These are phyloP conservation scores for Mallotus repandus DNA, from an alignment of 441 rosid genomes.

Conservation along the genomic window DNA sequence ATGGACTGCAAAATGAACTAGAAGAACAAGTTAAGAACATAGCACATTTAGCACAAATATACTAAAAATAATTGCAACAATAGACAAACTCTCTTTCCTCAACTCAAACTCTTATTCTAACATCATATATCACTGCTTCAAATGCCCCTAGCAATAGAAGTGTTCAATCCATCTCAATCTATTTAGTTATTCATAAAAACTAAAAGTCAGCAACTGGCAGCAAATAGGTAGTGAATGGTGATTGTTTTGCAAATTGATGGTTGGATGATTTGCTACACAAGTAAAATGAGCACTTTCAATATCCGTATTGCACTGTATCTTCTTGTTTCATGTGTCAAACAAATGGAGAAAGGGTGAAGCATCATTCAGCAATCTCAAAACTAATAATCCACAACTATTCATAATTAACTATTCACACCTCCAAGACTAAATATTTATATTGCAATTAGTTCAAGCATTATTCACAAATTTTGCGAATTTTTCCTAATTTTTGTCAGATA, in stretches of 20 bases:
- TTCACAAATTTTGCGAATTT: neutral
- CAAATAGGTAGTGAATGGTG: neutral
- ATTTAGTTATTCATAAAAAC: no score
- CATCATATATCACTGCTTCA: neutral
- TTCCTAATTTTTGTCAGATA: neutral
- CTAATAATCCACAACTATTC: neutral
- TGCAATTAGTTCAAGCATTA: neutral
- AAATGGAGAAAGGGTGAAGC: neutral
- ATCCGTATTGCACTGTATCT: neutral
- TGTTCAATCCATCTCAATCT: neutral
- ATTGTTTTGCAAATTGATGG: neutral
- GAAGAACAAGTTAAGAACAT: neutral
- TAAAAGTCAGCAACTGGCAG: neutral
- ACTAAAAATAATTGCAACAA: neutral
- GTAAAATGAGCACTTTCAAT: neutral
- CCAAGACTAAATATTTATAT: neutral
- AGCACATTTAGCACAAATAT: neutral
- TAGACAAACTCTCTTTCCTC: neutral
- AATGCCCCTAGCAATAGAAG: neutral
- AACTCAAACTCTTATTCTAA: slow-evolving; percentile 1
- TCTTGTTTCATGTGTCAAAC: neutral
- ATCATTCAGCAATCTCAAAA: no score
- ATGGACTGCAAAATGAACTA: neutral
- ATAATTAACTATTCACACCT: neutral
- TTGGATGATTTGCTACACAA: neutral